Evolutionary conservation across 2,329 filamentous ascomycete genomes (phyloP), one percentile per base, ranked within the genome.

Genomic region (Alternaria panax): DNA sequence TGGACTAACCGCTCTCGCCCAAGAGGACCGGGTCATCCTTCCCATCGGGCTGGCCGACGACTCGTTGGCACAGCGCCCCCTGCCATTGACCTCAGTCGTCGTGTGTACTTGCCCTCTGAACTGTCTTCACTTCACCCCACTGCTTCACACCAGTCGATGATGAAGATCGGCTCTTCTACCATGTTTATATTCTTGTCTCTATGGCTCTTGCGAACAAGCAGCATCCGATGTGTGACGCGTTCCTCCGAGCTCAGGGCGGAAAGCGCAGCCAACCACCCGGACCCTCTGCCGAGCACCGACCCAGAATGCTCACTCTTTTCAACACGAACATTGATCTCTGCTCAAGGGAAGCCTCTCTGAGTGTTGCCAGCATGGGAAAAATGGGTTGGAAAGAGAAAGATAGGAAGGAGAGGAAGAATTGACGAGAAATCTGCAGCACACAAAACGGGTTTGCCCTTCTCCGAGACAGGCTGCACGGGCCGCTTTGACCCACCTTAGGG

Each of bases 21-120:
- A 40, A 40, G 34, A 50, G 8, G 25, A 42, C 43, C 53, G 34
- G 43, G 43, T 50, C 34, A 40, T 41, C 53, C 34, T 55, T 46
- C 24, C 51, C 41, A 28, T 27, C 38, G 51, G n/a, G n/a, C n/a
- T n/a, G n/a, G n/a, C n/a, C n/a, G n/a, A n/a, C n/a, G 34, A 47
- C 30, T 54, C 25, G 18, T 51, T 41, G 48, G 25, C 25, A 51
- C 24, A n/a, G n/a, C 28, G 38, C 24, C 43, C 42, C 53, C 43
- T 55, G 34, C 53, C 7, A 30, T 50, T 14, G 36, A 50, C 27
- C 41, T 55, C 18, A 41, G 9, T 32, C 27, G n/a, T 22, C 9
- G 53, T 50, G 30, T 40, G 28, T 20, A 12, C 24, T 30, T 41
- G 22, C 53, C 32, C 18, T n/a, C n/a, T 16, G 11, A 38, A n/a